Base-by-base conservation (phyloP, 2,329 filamentous ascomycete genomes). In the Epichloe gansuensis region DNA sequence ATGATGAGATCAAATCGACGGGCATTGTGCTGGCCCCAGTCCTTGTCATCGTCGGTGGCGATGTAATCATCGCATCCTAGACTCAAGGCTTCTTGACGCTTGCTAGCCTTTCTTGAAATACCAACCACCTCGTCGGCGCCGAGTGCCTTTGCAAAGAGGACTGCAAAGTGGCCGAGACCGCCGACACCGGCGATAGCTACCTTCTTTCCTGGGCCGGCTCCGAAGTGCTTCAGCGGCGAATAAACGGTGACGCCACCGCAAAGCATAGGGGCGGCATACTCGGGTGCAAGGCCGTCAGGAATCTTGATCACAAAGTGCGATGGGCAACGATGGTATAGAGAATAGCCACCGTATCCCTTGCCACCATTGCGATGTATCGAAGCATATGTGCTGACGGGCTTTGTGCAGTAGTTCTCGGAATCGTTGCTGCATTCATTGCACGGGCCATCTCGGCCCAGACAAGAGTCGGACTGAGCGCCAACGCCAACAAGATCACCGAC, bases 241-340 rank as follows among this genome's bases (percentile, higher is more conserved):
- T 75, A 89, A 6, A 83, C 72, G 0, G 85, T 89, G 37, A 88
- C 75, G 13, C 85, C 85, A 23, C 76, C 85, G 61, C 85, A 88
- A 43, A 88, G 72, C 77, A 88, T 81, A 3, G 85, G 83, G 17
- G 84, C 74, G 9, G 72, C 71, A 50, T 67, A 57, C 50, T 70
- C 72, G 2, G 66, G 67, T 2, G 63, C 58, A 5, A 76, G 54
- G 3, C 64, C 65, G 12, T 71, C 67, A n/a, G 72, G 73, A 47
- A 76, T 73, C 59, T 71, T 72, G 57, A 76, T 58, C 21, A 70
- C 71, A 54, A 86, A 87, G 55, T 65, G 64, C 11, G 62, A 64
- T 6, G 63, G 63, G 41, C 59, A 61, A 28, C 67, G 65, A 50
- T 69, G 63, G 53, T 69, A 69, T 39, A 58, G 59, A 3, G 61